Evolutionary conservation across 129 eudicot genomes (phyloP).

Genomic region (Deinandra increscens): DNA sequence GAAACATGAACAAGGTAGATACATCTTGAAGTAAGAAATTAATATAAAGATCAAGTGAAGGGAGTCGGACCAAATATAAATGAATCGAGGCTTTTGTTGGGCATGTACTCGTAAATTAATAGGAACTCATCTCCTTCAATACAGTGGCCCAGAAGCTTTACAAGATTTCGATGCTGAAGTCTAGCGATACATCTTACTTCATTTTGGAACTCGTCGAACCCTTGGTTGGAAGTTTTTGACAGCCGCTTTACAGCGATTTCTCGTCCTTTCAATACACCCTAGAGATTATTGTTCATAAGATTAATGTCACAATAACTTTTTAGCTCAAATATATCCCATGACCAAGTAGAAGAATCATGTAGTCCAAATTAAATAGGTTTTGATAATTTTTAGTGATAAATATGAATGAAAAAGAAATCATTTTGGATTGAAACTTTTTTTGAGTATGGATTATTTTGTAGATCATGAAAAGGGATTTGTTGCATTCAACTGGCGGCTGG

Average conservation of each 20-base stretch:
- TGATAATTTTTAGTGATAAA: not conserved
- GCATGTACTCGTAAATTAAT: constrained; percentile 27
- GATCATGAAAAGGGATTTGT: not conserved
- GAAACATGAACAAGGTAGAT: not conserved
- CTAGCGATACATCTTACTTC: constrained; percentile 19
- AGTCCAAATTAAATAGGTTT: not conserved
- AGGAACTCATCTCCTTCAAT: constrained; percentile 20
- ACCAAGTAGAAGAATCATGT: not conserved
- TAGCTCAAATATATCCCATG: not conserved
- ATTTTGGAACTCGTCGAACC: constrained; percentile 19
- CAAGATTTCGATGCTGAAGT: constrained; percentile 41
- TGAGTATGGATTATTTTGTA: not conserved
- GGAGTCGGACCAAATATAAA: constrained; percentile 27
- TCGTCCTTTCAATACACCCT: constrained; percentile 34
- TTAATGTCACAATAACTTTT: not conserved
- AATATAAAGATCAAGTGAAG: not conserved
- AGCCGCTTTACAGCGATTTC: constrained; percentile 23
- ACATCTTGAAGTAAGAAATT: not conserved
- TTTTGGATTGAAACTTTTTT: not conserved
- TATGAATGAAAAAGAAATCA: not conserved
- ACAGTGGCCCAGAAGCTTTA: constrained; percentile 35
- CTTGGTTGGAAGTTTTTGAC: constrained; percentile 22
- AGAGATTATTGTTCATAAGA: not conserved
- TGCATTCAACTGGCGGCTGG: not conserved
- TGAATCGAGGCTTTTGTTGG: constrained; percentile 32